Evolutionary conservation across 2,329 filamentous ascomycete species (phyloP).

Genomic region (Sclerotinia glacialis): DNA sequence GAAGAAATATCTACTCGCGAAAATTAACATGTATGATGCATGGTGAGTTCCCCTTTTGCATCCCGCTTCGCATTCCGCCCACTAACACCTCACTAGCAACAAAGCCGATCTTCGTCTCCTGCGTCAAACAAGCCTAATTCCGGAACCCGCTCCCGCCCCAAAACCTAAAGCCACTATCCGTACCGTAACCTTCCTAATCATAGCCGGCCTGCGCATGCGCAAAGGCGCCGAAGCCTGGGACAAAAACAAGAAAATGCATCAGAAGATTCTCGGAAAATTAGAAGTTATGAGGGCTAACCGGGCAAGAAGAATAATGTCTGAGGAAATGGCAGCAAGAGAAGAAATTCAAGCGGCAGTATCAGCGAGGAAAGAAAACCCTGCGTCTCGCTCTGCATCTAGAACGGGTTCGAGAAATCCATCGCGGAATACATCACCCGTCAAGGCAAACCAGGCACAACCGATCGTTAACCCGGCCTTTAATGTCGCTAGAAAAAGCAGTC

Average conservation of each 20-base stretch:
- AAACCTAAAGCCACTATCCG: slow-evolving; percentile 41
- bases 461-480: slow-evolving; percentile 7
- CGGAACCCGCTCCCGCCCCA: slow-evolving; percentile 5
- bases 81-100: slow-evolving; percentile 61
- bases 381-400: neutral
- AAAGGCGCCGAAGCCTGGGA: slow-evolving; percentile 50
- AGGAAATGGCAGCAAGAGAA: slow-evolving; percentile 11
- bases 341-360: neutral
- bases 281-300: slow-evolving; percentile 30
- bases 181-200: slow-evolving; percentile 48
- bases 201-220: slow-evolving; percentile 52
- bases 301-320: neutral
- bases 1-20: slow-evolving; percentile 77
- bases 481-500: slow-evolving; percentile 4
- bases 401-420: slow-evolving; percentile 5
- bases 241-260: slow-evolving; percentile 47
- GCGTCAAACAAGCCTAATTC: slow-evolving; percentile 70
- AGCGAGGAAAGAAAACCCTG: neutral
- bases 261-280: slow-evolving; percentile 34
- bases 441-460: slow-evolving; percentile 11
- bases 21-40: slow-evolving; percentile 79
- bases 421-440: slow-evolving; percentile 9
- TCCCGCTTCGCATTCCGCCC: slow-evolving; percentile 16
- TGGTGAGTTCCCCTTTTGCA: slow-evolving; percentile 63
- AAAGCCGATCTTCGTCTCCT: slow-evolving; percentile 85